These are phyloP conservation scores for Microstegium vimineum DNA, from an alignment of 176 grass and related monocot genomes.

Conservation along the genomic window DNA sequence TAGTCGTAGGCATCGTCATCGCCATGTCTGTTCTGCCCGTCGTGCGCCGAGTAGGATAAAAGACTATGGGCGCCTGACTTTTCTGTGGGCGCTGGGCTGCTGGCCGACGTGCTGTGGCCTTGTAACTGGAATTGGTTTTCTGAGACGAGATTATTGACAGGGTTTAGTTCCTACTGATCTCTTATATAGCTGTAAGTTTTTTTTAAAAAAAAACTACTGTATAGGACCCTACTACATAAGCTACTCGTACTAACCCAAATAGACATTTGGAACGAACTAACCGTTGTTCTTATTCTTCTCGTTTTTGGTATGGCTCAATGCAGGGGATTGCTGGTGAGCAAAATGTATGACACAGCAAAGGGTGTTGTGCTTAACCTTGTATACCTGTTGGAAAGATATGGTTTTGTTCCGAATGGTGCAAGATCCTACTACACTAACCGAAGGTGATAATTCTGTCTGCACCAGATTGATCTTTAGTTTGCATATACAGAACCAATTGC, in stretches of 20 bases:
- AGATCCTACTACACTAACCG: constrained; percentile 91
- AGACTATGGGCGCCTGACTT: background rate
- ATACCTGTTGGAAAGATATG: constrained; percentile 69
- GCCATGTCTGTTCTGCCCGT: background rate
- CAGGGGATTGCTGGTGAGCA: constrained; percentile 90
- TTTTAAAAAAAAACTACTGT: too few species aligned
- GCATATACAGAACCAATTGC: background rate
- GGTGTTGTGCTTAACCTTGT: constrained; percentile 64
- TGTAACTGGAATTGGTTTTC: background rate
- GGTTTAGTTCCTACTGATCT: too few species aligned
- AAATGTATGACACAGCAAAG: constrained; percentile 95
- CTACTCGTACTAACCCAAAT: background rate
- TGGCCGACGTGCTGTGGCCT: background rate
- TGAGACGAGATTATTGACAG: background rate
- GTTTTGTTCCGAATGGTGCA: constrained; percentile 77
- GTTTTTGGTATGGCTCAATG: constrained; percentile 17
- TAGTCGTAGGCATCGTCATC: background rate
- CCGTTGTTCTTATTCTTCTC: background rate
- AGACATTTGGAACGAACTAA: background rate
- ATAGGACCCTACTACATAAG: too few species aligned
- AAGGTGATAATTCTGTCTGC: constrained; percentile 41
- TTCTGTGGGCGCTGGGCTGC: background rate
- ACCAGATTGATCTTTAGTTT: background rate
- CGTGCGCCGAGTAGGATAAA: background rate
- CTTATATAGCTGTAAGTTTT: background rate